Conservation (phyloP, 2,329 filamentous ascomycete species). For the Dactylellina cionopaga region DNA sequence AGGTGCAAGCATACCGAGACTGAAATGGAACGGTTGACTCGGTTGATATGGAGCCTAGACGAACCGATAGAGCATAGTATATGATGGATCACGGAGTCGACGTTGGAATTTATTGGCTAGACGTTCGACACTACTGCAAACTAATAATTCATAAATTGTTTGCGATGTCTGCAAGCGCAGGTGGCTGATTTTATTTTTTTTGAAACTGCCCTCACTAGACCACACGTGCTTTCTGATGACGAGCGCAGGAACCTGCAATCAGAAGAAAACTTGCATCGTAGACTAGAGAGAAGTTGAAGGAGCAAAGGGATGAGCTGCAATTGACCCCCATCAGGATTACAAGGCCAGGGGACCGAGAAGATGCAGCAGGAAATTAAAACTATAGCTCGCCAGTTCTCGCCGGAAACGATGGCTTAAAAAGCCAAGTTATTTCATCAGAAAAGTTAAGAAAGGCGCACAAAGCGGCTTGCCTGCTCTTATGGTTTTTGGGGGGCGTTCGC, state of each 20-base stretch:
- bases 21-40: conserved; percentile 37
- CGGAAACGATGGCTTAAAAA: conserved; percentile 26
- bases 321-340: conserved; percentile 25
- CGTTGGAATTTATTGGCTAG: conserved; percentile 25
- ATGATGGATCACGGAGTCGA: conserved; percentile 30
- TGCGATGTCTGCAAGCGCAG: conserved; percentile 48
- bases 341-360: conserved; percentile 43
- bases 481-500: conserved; percentile 39
- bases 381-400: conserved; percentile 17
- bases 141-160: conserved; percentile 26
- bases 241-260: conserved; percentile 43
- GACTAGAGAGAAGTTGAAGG: conserved; percentile 16
- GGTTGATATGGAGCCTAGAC: conserved; percentile 38
- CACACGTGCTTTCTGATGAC: conserved; percentile 41
- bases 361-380: conserved; percentile 47
- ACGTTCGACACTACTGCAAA: conserved; percentile 6
- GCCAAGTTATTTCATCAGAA: conserved; percentile 28
- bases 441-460: not conserved
- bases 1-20: conserved; percentile 32
- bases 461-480: conserved; percentile 6
- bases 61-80: conserved; percentile 41
- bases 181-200: conserved; percentile 50
- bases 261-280: conserved; percentile 42
- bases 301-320: conserved; percentile 37
- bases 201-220: conserved; percentile 40